Percentiles rank a stretch among this genome's conserved stretches.
These are phyloP conservation scores for Colletotrichum camelliae DNA, from an alignment of 2,329 filamentous ascomycete species.

Conservation along the genomic window DNA sequence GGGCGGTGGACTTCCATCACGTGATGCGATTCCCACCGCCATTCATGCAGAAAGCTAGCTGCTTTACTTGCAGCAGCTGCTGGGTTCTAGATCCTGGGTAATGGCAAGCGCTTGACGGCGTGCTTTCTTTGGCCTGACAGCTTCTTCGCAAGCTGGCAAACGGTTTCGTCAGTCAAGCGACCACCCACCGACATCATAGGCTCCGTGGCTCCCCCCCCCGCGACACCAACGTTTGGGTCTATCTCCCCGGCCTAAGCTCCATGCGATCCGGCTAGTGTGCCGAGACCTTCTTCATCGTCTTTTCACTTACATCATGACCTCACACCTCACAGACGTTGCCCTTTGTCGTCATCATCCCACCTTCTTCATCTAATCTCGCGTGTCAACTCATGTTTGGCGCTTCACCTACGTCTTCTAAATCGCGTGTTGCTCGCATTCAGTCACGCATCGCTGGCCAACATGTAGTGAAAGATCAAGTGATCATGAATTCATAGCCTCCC, in stretches of 20 bases:
- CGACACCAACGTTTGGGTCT: neutral
- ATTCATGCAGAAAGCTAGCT: neutral
- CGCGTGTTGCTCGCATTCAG: neutral
- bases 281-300: neutral
- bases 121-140: neutral
- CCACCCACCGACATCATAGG: conserved; percentile 14
- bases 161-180: neutral
- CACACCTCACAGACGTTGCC: neutral
- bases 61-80: neutral
- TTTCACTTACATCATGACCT: conserved; percentile 4
- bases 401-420: too few relatives aligned
- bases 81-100: neutral
- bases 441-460: neutral
- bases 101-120: neutral
- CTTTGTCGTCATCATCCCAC: neutral
- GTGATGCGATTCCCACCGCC: neutral
- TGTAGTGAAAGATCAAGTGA: neutral
- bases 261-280: neutral
- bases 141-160: neutral
- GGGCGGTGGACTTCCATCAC: conserved; percentile 34
- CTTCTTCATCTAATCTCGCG: neutral
- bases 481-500: neutral
- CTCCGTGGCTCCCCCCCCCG: neutral
- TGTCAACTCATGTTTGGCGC: neutral
- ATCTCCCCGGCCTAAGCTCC: conserved; percentile 1